Conservation (phyloP, 176 grass and related monocot genomes). For the Carex parvula region DNA sequence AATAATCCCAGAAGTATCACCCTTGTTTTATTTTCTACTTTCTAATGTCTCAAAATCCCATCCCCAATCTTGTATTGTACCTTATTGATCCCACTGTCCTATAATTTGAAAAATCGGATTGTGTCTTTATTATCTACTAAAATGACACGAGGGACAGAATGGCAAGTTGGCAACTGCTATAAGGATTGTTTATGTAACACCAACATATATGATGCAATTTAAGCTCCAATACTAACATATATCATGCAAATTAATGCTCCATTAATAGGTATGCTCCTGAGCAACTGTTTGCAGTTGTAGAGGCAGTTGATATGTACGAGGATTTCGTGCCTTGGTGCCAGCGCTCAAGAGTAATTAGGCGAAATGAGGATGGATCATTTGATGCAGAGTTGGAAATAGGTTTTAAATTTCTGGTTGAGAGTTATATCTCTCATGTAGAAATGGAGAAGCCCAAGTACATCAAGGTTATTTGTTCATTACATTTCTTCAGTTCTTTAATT, state of each 20-base stretch:
- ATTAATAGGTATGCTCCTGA: conserved; percentile 64
- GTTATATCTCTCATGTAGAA: conserved; percentile 82
- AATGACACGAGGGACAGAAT: neutral
- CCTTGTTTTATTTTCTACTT: neutral
- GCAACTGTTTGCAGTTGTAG: conserved; percentile 74
- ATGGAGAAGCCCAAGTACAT: conserved; percentile 85
- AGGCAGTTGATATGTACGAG: conserved; percentile 84
- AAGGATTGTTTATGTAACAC: neutral
- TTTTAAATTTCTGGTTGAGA: conserved; percentile 93
- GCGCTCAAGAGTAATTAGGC: conserved; percentile 57
- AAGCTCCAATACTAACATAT: neutral
- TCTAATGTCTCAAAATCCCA: neutral
- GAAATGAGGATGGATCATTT: conserved; percentile 50
- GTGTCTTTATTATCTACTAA: neutral
- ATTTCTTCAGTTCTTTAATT: conserved; percentile 13
- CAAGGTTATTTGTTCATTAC: conserved; percentile 42
- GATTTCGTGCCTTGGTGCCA: conserved; percentile 98
- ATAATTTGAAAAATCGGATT: neutral
- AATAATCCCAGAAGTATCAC: neutral
- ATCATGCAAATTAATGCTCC: neutral
- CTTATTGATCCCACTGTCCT: neutral
- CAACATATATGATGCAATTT: neutral
- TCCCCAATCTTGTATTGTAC: neutral
- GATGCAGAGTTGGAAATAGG: conserved; percentile 98
- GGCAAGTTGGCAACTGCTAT: neutral